These are phyloP conservation scores for Chlamydomonas urium DNA, from an alignment of 139 green algal species.

Conservation along the genomic window DNA sequence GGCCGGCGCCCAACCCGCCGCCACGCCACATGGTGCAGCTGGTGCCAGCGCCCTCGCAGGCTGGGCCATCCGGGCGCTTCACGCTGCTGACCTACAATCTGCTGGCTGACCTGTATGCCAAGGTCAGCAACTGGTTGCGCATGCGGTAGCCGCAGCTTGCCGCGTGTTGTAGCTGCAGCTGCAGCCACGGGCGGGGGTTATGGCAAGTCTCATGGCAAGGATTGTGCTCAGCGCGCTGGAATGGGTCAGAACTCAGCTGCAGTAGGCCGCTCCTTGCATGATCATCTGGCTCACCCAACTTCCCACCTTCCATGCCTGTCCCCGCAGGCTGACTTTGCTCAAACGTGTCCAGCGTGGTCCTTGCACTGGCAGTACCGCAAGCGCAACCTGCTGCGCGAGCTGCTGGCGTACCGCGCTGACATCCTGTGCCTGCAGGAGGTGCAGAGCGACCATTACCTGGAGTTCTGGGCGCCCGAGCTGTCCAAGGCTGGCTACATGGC, in stretches of 20 bases:
- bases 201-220: too few species aligned
- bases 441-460: conserved; percentile 85
- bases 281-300: background rate
- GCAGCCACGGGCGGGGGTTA: too few species aligned
- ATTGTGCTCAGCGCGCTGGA: too few species aligned
- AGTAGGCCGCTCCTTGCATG: background rate
- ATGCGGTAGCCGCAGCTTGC: too few species aligned
- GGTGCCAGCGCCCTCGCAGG: conserved; percentile 20
- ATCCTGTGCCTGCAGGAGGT: conserved; percentile 97
- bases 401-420: conserved; percentile 85
- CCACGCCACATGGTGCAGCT: conserved; percentile 70
- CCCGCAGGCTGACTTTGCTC: conserved; percentile 77
- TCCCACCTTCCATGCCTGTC: background rate
- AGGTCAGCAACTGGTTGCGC: too few species aligned
- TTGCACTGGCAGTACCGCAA: conserved; percentile 91
- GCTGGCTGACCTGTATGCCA: conserved; percentile 95
- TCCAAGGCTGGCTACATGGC: conserved; percentile 83
- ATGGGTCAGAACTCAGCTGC: too few species aligned
- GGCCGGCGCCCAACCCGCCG: conserved; percentile 67
- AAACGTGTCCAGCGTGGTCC: conserved; percentile 82
- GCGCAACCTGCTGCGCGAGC: conserved; percentile 89
- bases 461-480: conserved; percentile 70
- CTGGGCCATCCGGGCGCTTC: conserved; percentile 60
- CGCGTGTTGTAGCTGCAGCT: too few species aligned
- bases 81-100: conserved; percentile 96